Base-by-base conservation (phyloP, 2,329 filamentous ascomycete species). In the Botryotinia narcissicola region DNA sequence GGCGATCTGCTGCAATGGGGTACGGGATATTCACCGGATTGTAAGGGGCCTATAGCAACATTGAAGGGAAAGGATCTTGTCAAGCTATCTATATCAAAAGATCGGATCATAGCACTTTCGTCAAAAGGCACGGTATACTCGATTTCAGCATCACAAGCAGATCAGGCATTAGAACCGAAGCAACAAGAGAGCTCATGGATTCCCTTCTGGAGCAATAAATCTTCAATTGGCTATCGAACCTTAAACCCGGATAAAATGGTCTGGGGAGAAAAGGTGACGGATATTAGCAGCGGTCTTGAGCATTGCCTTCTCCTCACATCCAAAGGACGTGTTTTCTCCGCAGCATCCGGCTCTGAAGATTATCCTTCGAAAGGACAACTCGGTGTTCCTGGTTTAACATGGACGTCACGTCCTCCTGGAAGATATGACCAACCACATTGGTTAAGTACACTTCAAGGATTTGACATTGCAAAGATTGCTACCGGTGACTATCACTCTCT, bases 1-100 rank as follows among this genome's bases (percentile, higher is more conserved):
- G 96, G 96, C 6, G 92, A 98, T 81, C 82, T 99, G 62, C 86
- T 98, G 20, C 95, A 98, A 83, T 99, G 96, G 96, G 96, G 96
- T 1, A 86, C 87, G 5, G 93, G 87, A 5, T 98, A 92, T 81
- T 92, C 91, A 10, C 86, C 88, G 72, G 86, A 89, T 7, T 85
- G 89, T 44, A 87, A 85, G 16, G 84, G 86, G 44, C 96, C 95
- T 0, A 86, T 86, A 1, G 84, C 87, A 67, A 98, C 95, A 0
- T 83, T 99, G 71, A 90, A 84, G 74, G 95, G 95, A 72, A 97
- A 97, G 81, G 88, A 97, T 78, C 85, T 98, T 68, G 83, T 87
- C 74, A 93, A 93, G 73, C 84, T 98, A 61, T 88, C 90, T 59
- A 86, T 97, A 67, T 97, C 95, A 0, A 86, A 87, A 75, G 95